A percentile compares a stretch with the other conserved stretches of the same genome.
These are phyloP conservation scores for Singerocomus inundabilis DNA, from an alignment of 1,284 basidiomycete species.

Conservation along the genomic window DNA sequence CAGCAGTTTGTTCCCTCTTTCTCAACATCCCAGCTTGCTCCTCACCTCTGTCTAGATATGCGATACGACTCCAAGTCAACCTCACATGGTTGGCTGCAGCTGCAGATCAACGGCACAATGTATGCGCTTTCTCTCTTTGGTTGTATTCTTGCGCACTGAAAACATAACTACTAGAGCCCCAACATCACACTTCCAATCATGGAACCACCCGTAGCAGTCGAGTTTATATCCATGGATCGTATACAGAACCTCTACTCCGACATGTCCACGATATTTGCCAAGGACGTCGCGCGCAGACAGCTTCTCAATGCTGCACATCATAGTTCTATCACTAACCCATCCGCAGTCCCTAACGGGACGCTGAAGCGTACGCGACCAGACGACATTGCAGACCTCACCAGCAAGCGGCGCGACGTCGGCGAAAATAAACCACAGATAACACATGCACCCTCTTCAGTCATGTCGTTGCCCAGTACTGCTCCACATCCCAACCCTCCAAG, in stretches of 20 bases:
- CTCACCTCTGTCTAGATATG: conserved; percentile 45
- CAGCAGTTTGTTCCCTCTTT: conserved; percentile 48
- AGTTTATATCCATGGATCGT: conserved; percentile 51
- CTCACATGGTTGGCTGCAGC: conserved; percentile 64
- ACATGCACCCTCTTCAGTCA: conserved; percentile 35
- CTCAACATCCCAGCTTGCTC: neutral
- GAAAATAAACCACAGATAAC: conserved; percentile 45
- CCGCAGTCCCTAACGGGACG: conserved; percentile 20
- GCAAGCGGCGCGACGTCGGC: conserved; percentile 71
- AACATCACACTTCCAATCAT: conserved; percentile 50
- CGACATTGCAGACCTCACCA: conserved; percentile 40
- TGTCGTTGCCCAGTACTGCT: conserved; percentile 25
- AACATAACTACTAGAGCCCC: conserved; percentile 24
- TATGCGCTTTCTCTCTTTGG: conserved; percentile 29
- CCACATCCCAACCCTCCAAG: conserved; percentile 19
- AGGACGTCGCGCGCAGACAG: conserved; percentile 56
- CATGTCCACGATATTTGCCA: conserved; percentile 58
- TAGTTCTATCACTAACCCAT: conserved; percentile 18
- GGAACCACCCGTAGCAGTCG: conserved; percentile 53
- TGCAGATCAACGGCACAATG: conserved; percentile 54
- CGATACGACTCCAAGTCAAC: conserved; percentile 59
- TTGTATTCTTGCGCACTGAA: conserved; percentile 5
- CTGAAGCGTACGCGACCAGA: conserved; percentile 66
- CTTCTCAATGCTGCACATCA: conserved; percentile 22
- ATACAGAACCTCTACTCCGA: conserved; percentile 63